These are phyloP conservation scores for Adansonia digitata DNA, from an alignment of 345 rosid genomes.

Conservation along the genomic window DNA sequence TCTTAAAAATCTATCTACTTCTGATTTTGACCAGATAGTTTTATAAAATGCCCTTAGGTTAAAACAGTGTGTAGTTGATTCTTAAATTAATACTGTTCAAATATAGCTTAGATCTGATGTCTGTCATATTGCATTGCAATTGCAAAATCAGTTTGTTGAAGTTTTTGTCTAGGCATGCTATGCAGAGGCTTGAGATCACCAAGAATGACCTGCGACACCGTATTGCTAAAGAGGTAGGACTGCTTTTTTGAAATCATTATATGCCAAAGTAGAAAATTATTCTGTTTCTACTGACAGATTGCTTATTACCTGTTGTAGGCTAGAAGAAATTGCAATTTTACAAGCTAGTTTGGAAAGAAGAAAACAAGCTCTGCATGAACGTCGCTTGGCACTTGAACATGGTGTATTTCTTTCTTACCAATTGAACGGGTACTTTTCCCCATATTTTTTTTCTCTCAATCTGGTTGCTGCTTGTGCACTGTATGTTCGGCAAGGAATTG, in stretches of 20 bases:
- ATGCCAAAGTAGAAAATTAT: not conserved
- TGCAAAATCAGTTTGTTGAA: slow-evolving; percentile 7
- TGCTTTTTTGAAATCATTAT: slow-evolving; percentile 13
- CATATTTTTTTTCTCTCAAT: slow-evolving; percentile 2
- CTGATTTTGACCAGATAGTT: not conserved
- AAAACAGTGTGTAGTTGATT: not conserved
- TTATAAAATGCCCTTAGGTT: not conserved
- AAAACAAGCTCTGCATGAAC: slow-evolving; percentile 97
- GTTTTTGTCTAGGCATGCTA: slow-evolving; percentile 71
- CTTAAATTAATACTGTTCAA: not conserved
- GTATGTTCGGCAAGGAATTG: not conserved
- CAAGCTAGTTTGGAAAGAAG: slow-evolving; percentile 97
- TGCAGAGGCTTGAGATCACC: slow-evolving; percentile 91
- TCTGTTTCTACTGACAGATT: slow-evolving; percentile 22
- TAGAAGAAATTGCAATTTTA: slow-evolving; percentile 88
- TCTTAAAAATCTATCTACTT: not conserved
- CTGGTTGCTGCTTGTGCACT: not conserved
- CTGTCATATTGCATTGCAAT: not conserved
- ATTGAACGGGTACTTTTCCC: slow-evolving; percentile 9
- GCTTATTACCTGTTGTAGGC: slow-evolving; percentile 44
- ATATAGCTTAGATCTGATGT: not conserved
- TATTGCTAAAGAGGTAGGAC: slow-evolving; percentile 83
- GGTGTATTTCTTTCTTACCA: slow-evolving; percentile 52
- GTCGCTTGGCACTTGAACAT: slow-evolving; percentile 96
- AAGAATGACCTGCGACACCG: slow-evolving; percentile 90